Evolutionary conservation across 2,329 filamentous ascomycete genomes (phyloP), one percentile per base, ranked within the genome.

Genomic region (Aspergillus sp.): DNA sequence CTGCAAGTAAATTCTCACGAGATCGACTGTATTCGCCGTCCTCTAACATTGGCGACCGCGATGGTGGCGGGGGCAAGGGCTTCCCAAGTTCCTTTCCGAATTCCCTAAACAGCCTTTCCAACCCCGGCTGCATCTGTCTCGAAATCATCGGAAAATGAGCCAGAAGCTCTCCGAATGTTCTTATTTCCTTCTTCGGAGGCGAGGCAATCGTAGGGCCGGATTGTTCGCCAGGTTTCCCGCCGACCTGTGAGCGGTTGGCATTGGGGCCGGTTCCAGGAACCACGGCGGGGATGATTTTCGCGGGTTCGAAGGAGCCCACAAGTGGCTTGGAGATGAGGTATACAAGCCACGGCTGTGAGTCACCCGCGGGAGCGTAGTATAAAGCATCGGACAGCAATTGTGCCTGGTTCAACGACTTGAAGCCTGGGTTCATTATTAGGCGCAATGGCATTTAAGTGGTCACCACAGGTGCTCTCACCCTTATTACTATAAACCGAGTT

Each of bases 131-230:
- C 92, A 99, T 96, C 74, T 99, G 95, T 59, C 91, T 85, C 23
- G 93, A 92, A 66, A 99, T 98, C 85, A 96, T 90, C 1, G 95
- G 95, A 64, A 98, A 99, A 66, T 92, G 87, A 64, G 90, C 90
- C 43, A 99, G 82, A 14, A 99, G 82, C 63, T 98, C 95, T 60
- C 89, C 88, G 71, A 99, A 99, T 35, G 85, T 91, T 75, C 88
- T 91, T 71, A 99, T 89, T 59, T 96, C 91, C 75, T 96, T 97
- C 77, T 96, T 97, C 5, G 70, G 68, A n/a, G 72, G 71, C 7
- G 72, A 67, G 6, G 71, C 66, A 23, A 71, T 61, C n/a, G 72
- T 65, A 73, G 77, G 62, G 51, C 72, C 64, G 25, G 66, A 65
- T 65, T 73, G 65, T 73, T 77, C 64, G 52, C 72, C 64, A 37